Evolutionary conservation across 106 monocot genomes (phyloP).

Genomic region (Vanilla planifolia): DNA sequence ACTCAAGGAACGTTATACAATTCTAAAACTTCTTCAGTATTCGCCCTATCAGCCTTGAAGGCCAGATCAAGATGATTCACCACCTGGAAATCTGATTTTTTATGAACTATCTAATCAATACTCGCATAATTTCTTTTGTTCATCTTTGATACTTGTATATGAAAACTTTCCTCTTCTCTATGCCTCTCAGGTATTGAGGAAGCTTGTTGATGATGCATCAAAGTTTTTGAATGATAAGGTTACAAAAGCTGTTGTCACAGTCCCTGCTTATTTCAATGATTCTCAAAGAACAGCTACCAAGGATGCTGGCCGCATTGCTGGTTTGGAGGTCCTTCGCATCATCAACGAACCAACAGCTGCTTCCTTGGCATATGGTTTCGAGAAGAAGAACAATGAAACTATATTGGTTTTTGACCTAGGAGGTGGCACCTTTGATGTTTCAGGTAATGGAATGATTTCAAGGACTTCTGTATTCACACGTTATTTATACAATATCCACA

Average conservation of each 20-base stretch:
- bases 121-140: background rate
- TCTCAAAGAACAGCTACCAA: slow-evolving; percentile 87
- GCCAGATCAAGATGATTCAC: no score
- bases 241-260: slow-evolving; percentile 83
- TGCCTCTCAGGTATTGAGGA: slow-evolving; percentile 44
- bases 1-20: no score
- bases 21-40: no score
- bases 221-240: slow-evolving; percentile 91
- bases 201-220: slow-evolving; percentile 77
- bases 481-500: background rate
- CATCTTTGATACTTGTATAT: background rate
- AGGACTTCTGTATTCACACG: background rate
- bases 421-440: slow-evolving; percentile 94
- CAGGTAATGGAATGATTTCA: slow-evolving; percentile 36
- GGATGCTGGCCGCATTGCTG: slow-evolving; percentile 90
- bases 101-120: no score
- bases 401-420: slow-evolving; percentile 87
- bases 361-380: slow-evolving; percentile 87
- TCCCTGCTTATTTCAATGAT: slow-evolving; percentile 89
- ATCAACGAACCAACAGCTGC: slow-evolving; percentile 90
- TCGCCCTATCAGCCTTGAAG: no score
- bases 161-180: background rate
- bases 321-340: slow-evolving; percentile 83
- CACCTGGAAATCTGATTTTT: no score
- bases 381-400: slow-evolving; percentile 90